Percentiles rank a stretch among this genome's conserved stretches.
Evolutionary conservation across 768 basidiomycete species (phyloP).

Genomic region (Leucosporidium yakuticum): DNA sequence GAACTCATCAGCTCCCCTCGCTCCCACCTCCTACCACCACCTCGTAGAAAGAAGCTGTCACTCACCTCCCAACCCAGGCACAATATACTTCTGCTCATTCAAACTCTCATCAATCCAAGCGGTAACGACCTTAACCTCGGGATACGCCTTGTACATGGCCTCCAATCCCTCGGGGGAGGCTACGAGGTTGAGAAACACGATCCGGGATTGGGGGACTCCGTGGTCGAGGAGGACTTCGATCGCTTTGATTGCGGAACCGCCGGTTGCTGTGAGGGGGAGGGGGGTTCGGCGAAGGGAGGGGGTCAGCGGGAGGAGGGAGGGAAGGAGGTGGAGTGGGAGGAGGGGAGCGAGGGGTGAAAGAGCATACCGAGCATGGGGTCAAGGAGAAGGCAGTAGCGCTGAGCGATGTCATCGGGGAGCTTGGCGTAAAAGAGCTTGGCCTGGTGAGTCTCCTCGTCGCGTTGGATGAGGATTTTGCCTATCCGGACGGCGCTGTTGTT

Average conservation of each 20-base stretch:
- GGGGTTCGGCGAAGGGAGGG: constrained; percentile 1
- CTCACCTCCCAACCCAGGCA: constrained; percentile 28
- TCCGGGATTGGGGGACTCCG: constrained; percentile 83
- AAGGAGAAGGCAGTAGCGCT: constrained; percentile 84
- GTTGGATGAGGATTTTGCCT: constrained; percentile 95
- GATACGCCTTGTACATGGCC: constrained; percentile 33
- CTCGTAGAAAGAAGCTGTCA: background rate
- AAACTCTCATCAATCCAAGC: constrained; percentile 40
- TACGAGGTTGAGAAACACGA: constrained; percentile 41
- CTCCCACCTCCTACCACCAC: background rate
- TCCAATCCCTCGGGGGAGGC: constrained; percentile 39
- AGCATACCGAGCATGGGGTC: constrained; percentile 94
- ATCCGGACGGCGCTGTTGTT: constrained; percentile 54
- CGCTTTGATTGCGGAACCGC: constrained; percentile 95
- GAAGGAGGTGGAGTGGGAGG: background rate
- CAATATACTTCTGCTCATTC: constrained; percentile 38
- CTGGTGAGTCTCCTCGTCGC: constrained; percentile 91
- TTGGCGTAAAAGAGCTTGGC: constrained; percentile 72
- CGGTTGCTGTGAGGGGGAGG: constrained; percentile 62
- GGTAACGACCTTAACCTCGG: constrained; percentile 37
- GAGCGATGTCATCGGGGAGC: constrained; percentile 88
- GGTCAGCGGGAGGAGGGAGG: background rate
- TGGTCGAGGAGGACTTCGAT: constrained; percentile 88
- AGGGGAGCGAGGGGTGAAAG: constrained; percentile 2
- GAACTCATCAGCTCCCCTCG: background rate